phyloP scores from a whole-genome alignment of 768 basidiomycete species.

The Thelephora ganbajun region DNA sequence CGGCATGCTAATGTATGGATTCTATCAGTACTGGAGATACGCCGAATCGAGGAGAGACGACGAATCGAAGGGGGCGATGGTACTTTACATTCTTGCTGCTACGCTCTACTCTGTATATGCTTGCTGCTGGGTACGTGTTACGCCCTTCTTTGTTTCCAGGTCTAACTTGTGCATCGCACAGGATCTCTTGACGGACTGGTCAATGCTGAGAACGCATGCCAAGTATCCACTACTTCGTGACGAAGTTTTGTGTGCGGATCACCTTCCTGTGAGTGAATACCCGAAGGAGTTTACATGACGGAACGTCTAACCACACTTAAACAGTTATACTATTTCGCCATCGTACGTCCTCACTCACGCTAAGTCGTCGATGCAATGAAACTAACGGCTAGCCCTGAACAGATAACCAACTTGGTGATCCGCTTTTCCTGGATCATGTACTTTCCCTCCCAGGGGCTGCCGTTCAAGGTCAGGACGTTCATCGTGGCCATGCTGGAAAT shows the following conservation, averaged over 20 bases:
- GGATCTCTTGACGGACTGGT: slow-evolving; percentile 93
- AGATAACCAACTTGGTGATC: slow-evolving; percentile 60
- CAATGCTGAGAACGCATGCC: slow-evolving; percentile 46
- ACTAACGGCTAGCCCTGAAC: neutral
- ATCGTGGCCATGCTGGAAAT: slow-evolving; percentile 62
- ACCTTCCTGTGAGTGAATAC: slow-evolving; percentile 33
- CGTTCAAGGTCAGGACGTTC: slow-evolving; percentile 45
- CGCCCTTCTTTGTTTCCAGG: neutral
- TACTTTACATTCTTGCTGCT: slow-evolving; percentile 54
- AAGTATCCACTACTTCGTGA: slow-evolving; percentile 50
- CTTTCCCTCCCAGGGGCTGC: slow-evolving; percentile 37
- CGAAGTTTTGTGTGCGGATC: slow-evolving; percentile 60
- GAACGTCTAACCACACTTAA: neutral
- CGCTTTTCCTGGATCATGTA: slow-evolving; percentile 81
- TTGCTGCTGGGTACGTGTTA: slow-evolving; percentile 54
- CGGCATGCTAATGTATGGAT: slow-evolving; percentile 49
- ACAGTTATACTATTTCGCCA: slow-evolving; percentile 67
- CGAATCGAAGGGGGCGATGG: slow-evolving; percentile 36
- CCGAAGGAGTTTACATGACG: neutral
- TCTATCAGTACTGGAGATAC: slow-evolving; percentile 72
- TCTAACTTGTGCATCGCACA: slow-evolving; percentile 13
- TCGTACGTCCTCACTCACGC: slow-evolving; percentile 29
- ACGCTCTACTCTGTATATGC: slow-evolving; percentile 57
- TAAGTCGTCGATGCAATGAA: neutral
- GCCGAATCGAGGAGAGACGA: no score